Evolutionary conservation across 176 grass and related monocot species (phyloP).

Genomic region (Puya raimondii): DNA sequence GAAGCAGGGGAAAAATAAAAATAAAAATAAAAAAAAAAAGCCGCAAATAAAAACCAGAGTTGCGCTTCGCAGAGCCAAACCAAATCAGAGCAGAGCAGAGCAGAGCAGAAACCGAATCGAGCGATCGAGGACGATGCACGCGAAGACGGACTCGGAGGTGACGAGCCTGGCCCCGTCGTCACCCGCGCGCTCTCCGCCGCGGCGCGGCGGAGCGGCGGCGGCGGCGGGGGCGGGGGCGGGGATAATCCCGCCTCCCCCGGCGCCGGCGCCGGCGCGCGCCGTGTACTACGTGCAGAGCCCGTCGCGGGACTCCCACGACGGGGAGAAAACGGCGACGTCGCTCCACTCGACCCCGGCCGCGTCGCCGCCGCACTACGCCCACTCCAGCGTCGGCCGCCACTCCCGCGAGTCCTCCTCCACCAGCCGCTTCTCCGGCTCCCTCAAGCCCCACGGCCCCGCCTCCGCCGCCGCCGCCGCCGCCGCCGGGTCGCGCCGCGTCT

Average conservation of each 20-base stretch:
- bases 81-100: too few species aligned
- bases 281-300: conserved; percentile 95
- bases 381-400: conserved; percentile 19
- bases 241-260: too few species aligned
- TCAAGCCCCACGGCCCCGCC: conserved; percentile 13
- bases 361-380: conserved; percentile 46
- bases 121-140: conserved; percentile 28
- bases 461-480: neutral
- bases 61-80: too few species aligned
- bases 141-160: conserved; percentile 78
- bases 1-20: too few species aligned
- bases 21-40: too few species aligned
- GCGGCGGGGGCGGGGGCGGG: too few species aligned
- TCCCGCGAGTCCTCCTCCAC: conserved; percentile 62
- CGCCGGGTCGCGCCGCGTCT: conserved; percentile 15
- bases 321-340: conserved; percentile 46
- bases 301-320: conserved; percentile 38
- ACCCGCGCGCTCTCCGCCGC: conserved; percentile 12
- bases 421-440: conserved; percentile 49
- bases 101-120: too few species aligned
- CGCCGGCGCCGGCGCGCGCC: conserved; percentile 22
- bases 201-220: too few species aligned
- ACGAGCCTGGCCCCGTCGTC: conserved; percentile 71
- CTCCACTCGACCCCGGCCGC: conserved; percentile 62
- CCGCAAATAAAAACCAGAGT: too few species aligned